These are phyloP conservation scores for Tilletia horrida DNA, from an alignment of 1,284 basidiomycete genomes.

Conservation along the genomic window DNA sequence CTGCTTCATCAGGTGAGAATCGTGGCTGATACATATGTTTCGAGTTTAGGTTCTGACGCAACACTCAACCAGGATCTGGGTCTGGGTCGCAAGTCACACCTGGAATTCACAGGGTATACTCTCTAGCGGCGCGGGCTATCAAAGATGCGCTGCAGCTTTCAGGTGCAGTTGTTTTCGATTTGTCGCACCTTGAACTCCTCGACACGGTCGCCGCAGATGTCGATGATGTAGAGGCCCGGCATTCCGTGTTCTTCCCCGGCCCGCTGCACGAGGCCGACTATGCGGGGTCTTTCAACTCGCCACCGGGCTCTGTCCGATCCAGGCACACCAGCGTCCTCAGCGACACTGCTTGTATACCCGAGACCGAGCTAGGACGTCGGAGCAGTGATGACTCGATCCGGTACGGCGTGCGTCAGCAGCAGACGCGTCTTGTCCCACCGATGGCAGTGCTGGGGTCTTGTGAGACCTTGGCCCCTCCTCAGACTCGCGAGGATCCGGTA, in stretches of 20 bases:
- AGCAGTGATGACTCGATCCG: not conserved
- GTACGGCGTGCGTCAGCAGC: not conserved
- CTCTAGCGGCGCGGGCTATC: constrained; percentile 79
- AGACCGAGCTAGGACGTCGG: not conserved
- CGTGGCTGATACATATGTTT: not conserved
- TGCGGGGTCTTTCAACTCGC: not conserved
- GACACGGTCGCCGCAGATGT: constrained; percentile 63
- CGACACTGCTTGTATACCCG: not conserved
- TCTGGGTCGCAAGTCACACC: not conserved
- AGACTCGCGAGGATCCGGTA: constrained; percentile 35
- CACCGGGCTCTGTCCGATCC: not conserved
- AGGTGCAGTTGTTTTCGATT: constrained; percentile 83
- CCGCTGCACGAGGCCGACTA: constrained; percentile 26
- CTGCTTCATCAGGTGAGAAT: not conserved
- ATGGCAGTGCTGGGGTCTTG: constrained; percentile 47
- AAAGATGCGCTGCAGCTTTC: constrained; percentile 85
- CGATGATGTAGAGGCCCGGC: constrained; percentile 36
- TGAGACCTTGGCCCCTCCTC: constrained; percentile 31
- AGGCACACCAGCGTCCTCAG: not conserved
- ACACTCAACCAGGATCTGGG: not conserved
- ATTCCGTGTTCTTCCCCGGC: constrained; percentile 53
- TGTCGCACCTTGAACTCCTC: constrained; percentile 82
- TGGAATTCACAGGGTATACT: constrained; percentile 65
- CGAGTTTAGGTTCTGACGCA: too few species aligned
- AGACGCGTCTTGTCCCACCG: constrained; percentile 38